Base-by-base conservation (phyloP, 1,139 yeast species). In the Candida mesenterica region DNA sequence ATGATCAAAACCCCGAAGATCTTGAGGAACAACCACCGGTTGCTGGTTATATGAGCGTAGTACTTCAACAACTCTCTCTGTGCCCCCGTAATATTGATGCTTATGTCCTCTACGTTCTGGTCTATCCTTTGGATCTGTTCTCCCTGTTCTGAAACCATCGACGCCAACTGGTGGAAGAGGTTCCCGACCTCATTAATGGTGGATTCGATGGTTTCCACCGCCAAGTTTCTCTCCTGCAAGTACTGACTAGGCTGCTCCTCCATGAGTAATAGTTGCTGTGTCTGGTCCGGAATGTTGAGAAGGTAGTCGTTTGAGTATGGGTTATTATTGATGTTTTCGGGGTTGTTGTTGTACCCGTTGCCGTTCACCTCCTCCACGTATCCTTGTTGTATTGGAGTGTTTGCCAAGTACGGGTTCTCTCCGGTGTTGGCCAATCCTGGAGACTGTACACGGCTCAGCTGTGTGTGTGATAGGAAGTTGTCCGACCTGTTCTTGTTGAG, bases 101-200 rank as follows among this genome's bases (percentile, higher is more conserved):
- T 80, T 34, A 92, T 88, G 52, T 94, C 97, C 49, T 90, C 97
- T 4, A 95, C 95, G 55, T 92, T 90, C 39, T 83, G 89, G 61
- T 94, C 98, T 45, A 92, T 92, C 53, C 97, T 72, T 59, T 92
- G 98, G 39, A 92, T 92, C 18, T 84, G 86, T 52, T 92, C 98
- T 29, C 97, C 94, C 62, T 92, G 99, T 59, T 94, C 98, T 43
- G 88, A 90, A 9, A 92, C 97, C 97, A 92, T 90, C 2, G 95
- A 85, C 3, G 97, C 96, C 50, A 92, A 72, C 61, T 92, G 98
- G 50, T 87, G 94, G 64, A 94, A 92, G 45, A 92, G 73, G 38
- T 87, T 86, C 20, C 99, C 99, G 30, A 92, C 95, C 60, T 92
- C 98, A 53, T 90, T 94, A 42, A 92, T 92, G 1, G 98, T 92